Evolutionary conservation across 164 flowering plant genomes (phyloP).

Genomic region (Dillenia suffruticosa): DNA sequence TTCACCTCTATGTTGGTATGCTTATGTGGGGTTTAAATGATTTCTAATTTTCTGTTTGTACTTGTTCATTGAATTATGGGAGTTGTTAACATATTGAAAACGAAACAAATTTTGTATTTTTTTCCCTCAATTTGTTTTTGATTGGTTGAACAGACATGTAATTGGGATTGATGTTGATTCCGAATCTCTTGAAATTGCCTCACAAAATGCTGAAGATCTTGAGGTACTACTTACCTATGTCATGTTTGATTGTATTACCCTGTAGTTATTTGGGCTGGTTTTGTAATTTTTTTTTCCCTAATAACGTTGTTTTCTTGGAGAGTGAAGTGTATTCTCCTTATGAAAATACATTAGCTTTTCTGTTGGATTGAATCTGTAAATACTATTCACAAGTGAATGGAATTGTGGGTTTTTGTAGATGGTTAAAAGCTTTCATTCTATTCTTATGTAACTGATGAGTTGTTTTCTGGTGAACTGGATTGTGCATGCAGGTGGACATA

Average conservation of each 20-base stretch:
- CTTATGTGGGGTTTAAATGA: too few relatives aligned
- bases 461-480: conserved; percentile 11
- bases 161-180: conserved; percentile 80
- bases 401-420: too few relatives aligned
- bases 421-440: too few relatives aligned
- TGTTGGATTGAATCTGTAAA: too few relatives aligned
- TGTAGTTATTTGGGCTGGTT: neutral
- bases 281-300: neutral
- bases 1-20: too few relatives aligned
- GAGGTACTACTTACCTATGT: conserved; percentile 46
- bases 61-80: neutral
- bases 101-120: neutral
- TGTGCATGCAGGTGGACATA: conserved; percentile 61
- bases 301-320: neutral
- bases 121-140: neutral
- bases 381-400: too few relatives aligned
- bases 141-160: conserved; percentile 47
- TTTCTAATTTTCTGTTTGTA: neutral
- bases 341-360: too few relatives aligned
- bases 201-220: conserved; percentile 74
- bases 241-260: neutral
- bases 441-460: conserved; percentile 7
- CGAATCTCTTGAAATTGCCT: conserved; percentile 72
- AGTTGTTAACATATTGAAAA: too few relatives aligned
- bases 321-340: too few relatives aligned